Conservation (phyloP, 495 filamentous ascomycete species). For the Hypoxylon fuscum region DNA sequence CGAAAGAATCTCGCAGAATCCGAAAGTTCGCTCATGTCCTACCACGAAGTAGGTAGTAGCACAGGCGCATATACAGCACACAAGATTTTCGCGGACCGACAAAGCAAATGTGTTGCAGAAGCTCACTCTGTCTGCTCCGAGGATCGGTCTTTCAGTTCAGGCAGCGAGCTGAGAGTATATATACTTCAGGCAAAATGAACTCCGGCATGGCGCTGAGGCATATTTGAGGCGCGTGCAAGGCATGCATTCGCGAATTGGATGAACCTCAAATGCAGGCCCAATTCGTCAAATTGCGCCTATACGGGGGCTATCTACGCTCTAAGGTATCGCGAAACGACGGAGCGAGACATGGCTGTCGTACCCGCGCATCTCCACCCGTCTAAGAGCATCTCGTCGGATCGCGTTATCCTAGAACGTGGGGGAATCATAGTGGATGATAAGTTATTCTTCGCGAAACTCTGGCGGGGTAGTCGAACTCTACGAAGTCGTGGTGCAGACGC, state of each 20-base stretch:
- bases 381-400: slow-evolving; percentile 36
- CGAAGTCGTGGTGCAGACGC: slow-evolving; percentile 22
- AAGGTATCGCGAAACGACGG: slow-evolving; percentile 12
- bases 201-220: slow-evolving; percentile 2
- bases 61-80: slow-evolving; percentile 15
- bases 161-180: slow-evolving; percentile 15
- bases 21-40: slow-evolving; percentile 9
- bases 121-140: slow-evolving; percentile 22
- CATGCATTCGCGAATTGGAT: slow-evolving; percentile 24
- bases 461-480: slow-evolving; percentile 42
- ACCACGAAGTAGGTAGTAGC: slow-evolving; percentile 22
- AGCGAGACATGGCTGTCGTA: slow-evolving; percentile 24
- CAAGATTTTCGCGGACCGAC: slow-evolving; percentile 28
- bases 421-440: slow-evolving; percentile 46
- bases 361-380: slow-evolving; percentile 27
- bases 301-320: slow-evolving; percentile 5
- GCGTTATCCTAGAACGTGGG: slow-evolving; percentile 48
- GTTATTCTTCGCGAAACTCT: slow-evolving; percentile 30
- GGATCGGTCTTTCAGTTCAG: slow-evolving; percentile 23
- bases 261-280: slow-evolving; percentile 28
- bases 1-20: slow-evolving; percentile 21
- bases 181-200: slow-evolving; percentile 26
- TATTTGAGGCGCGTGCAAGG: slow-evolving; percentile 13
- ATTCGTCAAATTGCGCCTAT: slow-evolving; percentile 12
- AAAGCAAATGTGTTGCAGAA: slow-evolving; percentile 12